phyloP scores from a whole-genome alignment of 179 eudicot genomes.

The Beta macrorhiza region DNA sequence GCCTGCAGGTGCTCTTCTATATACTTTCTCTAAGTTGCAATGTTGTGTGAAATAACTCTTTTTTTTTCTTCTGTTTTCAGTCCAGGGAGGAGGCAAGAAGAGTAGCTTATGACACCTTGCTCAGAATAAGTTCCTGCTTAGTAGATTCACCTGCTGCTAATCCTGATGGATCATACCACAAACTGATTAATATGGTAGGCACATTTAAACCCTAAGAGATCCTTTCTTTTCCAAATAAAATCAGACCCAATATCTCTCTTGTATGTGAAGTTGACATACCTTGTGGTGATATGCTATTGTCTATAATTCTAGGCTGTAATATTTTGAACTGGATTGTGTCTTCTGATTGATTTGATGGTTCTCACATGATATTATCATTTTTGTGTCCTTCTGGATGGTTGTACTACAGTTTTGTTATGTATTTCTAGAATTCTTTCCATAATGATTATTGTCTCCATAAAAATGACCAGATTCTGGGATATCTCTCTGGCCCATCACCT shows the following conservation, averaged over 20 bases:
- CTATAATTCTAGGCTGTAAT: not conserved
- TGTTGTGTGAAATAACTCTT: not conserved
- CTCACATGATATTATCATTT: not conserved
- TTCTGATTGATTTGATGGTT: not conserved
- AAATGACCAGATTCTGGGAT: slow-evolving; percentile 68
- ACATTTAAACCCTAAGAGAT: slow-evolving; percentile 2
- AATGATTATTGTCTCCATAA: slow-evolving; percentile 6
- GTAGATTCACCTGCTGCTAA: slow-evolving; percentile 39
- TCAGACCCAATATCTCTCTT: not conserved
- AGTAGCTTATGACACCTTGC: slow-evolving; percentile 72
- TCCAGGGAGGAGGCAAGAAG: slow-evolving; percentile 80
- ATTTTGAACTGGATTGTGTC: not conserved
- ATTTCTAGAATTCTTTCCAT: slow-evolving; percentile 1
- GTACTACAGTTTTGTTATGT: not conserved
- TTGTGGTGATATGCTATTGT: not conserved
- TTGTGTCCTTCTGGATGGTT: not conserved
- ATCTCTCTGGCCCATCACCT: slow-evolving; percentile 84
- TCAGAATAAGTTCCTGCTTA: slow-evolving; percentile 58
- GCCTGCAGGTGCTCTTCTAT: slow-evolving; percentile 3
- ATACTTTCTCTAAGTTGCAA: not conserved
- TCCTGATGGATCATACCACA: slow-evolving; percentile 49
- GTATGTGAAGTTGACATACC: not conserved
- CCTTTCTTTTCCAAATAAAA: no score
- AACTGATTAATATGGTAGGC: slow-evolving; percentile 68
- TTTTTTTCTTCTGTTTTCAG: slow-evolving; percentile 28